These are phyloP conservation scores for Ailanthus altissimus DNA, from an alignment of 345 rosid species.

Conservation along the genomic window DNA sequence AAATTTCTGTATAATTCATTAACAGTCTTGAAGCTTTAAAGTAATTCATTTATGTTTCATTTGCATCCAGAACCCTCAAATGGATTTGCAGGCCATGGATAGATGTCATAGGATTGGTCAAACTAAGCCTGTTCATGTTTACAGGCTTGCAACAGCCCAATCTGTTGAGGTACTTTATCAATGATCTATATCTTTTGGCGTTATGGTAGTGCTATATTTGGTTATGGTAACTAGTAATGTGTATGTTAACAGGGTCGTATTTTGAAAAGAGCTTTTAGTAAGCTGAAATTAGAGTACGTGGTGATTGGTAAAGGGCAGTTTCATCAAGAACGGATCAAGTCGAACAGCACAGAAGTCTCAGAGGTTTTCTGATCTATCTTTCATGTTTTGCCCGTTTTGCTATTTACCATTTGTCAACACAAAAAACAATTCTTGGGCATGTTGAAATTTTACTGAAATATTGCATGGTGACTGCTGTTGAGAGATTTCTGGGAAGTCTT, in stretches of 20 bases:
- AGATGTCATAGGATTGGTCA: slow-evolving; percentile 99
- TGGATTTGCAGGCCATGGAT: slow-evolving; percentile 99
- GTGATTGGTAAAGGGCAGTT: slow-evolving; percentile 93
- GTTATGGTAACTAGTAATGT: slow-evolving; percentile 21
- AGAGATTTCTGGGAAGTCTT: background rate
- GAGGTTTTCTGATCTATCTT: slow-evolving; percentile 46
- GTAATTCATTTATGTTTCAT: slow-evolving; percentile 22
- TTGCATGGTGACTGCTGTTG: background rate
- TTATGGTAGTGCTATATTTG: background rate
- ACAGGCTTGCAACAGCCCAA: slow-evolving; percentile 88
- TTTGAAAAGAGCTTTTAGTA: slow-evolving; percentile 83
- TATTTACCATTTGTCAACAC: background rate
- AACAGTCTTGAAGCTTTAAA: background rate
- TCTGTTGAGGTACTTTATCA: slow-evolving; percentile 69
- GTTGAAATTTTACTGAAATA: background rate
- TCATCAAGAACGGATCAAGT: slow-evolving; percentile 73
- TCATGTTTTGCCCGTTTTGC: background rate
- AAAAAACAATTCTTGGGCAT: background rate
- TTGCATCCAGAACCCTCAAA: slow-evolving; percentile 81
- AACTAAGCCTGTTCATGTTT: slow-evolving; percentile 98
- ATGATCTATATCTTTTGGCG: background rate
- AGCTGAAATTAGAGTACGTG: slow-evolving; percentile 96
- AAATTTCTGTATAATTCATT: background rate
- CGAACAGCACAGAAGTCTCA: slow-evolving; percentile 19
- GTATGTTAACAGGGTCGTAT: slow-evolving; percentile 66